Evolutionary conservation across 1,139 yeast species (phyloP), one percentile per base, ranked within the genome.

Genomic region (Pneumocystis sp.): DNA sequence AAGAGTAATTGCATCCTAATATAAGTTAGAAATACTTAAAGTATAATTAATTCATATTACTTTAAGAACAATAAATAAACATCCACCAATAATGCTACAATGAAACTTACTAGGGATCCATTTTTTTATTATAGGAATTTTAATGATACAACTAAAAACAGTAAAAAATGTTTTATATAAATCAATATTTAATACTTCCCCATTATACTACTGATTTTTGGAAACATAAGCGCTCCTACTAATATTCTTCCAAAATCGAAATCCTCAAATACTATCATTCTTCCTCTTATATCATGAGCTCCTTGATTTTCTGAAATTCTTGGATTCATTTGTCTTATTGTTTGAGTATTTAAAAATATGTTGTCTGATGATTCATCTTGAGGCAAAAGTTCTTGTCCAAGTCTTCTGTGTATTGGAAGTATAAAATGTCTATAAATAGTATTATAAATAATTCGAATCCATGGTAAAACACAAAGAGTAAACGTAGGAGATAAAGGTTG

Each of bases 201-300:
- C 15, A 59, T 50, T 40, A 60, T 31, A 15, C 59, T 45, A 19
- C 65, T 61, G 25, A 65, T 42, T 34, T 63, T 63, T 29, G 66
- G 66, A 6, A 65, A 44, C 35, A 65, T 50, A 40, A 65, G 50
- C 0, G 66, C 63, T 29, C 66, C 66, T 25, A 65, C 66, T 35
- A 65, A 45, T 4, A 63, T 59, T 59, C 66, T 42, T 44, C 63
- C 66, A 31, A 65, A 39, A 37, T 50, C 61, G n/a, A 65, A 62
- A 25, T 64, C 66, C 31, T 65, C 66, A 25, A 65, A 50, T 21
- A 50, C 59, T 5, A 65, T 45, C 66, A 64, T 63, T 34, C 66
- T 61, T 29, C 64, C 66, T 25, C 63, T 63, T 12, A 35, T 19
- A 29, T 63, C 65, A n/a, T 60, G 64, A 31, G 63, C 63, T 19